Evolutionary conservation across 2,329 filamentous ascomycete species (phyloP), one percentile per base, ranked within the genome.

Genomic region (Chrysoporthe austroafricana): DNA sequence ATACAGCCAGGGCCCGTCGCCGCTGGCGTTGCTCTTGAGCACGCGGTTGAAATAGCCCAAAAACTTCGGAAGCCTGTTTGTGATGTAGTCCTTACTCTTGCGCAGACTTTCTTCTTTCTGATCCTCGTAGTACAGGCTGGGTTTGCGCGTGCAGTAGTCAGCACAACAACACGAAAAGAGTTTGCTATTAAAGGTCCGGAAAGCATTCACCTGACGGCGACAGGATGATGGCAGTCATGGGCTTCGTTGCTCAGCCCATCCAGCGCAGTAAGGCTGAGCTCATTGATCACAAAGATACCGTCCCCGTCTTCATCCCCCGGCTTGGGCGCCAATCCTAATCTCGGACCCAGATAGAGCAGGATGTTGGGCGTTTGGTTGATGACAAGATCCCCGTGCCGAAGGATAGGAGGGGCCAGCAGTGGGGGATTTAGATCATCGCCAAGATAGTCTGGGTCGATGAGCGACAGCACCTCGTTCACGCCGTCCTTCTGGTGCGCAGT

Each of bases 141-240:
- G 5, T n/a, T 26, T 13, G 34, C 34, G 1, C 18, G 26, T 34
- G 16, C 11, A 18, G n/a, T 16, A 42, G 34, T 65, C 11, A 65
- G 63, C 34, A 39, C 8, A 44, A 42, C 14, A 42, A 21, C 14
- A 9, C 11, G 7, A 39, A 7, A 52, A 26, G 26, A 26, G 26
- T 26, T 46, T 44, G 32, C 18, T 7, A 18, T 3, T 4, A 56
- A 57, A 39, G 26, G 32, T 14, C n/a, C 4, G 58, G 42, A 13
- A 52, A 7, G 32, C 26, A 14, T 16, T 59, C n/a, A 65, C 1
- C 77, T 75, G 0, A 80, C 74, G 1, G 86, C 83, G 63, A 93
- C 80, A 0, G 92, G 92, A 74, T 95, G 92, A 76, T 95, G 92
- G 36, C 87, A 88, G 73, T 94, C 90, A 75, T 94, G 92, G 0